Percentiles rank a stretch among this genome's conserved stretches.
Evolutionary conservation across 495 filamentous ascomycete genomes (phyloP).

Genomic region (Apodospora peruviana): DNA sequence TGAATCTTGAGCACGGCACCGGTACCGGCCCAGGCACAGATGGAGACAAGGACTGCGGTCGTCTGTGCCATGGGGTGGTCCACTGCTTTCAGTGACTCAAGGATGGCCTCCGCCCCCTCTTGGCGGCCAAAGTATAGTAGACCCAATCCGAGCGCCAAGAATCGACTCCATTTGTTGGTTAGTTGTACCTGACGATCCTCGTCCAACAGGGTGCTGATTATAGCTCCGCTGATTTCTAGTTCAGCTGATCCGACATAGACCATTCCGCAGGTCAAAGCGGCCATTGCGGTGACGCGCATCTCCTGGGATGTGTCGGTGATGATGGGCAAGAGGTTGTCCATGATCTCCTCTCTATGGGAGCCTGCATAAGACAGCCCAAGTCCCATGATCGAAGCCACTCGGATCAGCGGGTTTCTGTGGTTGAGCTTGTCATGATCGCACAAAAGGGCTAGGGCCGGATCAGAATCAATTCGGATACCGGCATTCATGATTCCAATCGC

Average conservation of each 20-base stretch:
- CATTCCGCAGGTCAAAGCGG: constrained; percentile 82
- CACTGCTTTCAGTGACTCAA: constrained; percentile 91
- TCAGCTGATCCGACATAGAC: constrained; percentile 91
- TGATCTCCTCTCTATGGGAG: constrained; percentile 77
- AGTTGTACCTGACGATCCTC: constrained; percentile 81
- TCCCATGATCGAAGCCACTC: constrained; percentile 86
- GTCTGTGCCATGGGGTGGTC: constrained; percentile 93
- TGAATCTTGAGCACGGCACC: constrained; percentile 95
- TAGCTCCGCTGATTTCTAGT: constrained; percentile 79
- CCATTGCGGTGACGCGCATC: constrained; percentile 96
- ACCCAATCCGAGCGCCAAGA: constrained; percentile 90
- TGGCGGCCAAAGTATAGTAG: constrained; percentile 93
- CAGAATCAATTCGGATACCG: constrained; percentile 77
- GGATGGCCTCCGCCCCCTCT: constrained; percentile 92
- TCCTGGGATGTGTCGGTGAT: constrained; percentile 74
- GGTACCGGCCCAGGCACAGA: constrained; percentile 96
- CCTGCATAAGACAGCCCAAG: constrained; percentile 91
- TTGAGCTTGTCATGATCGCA: constrained; percentile 69
- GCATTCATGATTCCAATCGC: constrained; percentile 92
- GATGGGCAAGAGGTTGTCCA: constrained; percentile 77
- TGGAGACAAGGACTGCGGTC: constrained; percentile 83
- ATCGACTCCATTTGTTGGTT: constrained; percentile 96
- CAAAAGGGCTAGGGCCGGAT: constrained; percentile 82
- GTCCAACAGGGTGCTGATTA: constrained; percentile 85
- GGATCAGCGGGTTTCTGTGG: constrained; percentile 68